Percentiles rank a stretch among this genome's conserved stretches.
Evolutionary conservation across 352 stramenopile species (phyloP).

Genomic region (Pythium graminicola): DNA sequence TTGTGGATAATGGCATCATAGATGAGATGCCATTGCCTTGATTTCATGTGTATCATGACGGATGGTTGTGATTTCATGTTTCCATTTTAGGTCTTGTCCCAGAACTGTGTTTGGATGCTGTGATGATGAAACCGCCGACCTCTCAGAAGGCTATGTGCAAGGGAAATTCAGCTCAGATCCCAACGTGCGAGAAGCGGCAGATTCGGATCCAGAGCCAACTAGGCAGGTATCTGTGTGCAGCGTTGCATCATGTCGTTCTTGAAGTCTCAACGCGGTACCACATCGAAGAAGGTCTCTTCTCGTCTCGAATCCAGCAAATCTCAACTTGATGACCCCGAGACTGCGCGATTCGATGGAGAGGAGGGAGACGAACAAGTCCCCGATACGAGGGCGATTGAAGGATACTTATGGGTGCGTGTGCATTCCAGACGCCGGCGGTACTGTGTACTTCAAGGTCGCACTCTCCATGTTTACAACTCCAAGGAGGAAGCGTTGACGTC

Average conservation of each 20-base stretch:
- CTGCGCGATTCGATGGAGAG: background rate
- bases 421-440: slow-evolving; percentile 57
- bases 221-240: no score
- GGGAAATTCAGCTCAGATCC: no score
- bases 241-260: slow-evolving; percentile 18
- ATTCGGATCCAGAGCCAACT: no score
- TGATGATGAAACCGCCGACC: slow-evolving; percentile 2
- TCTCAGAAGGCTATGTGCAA: no score
- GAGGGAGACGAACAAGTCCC: background rate
- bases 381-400: slow-evolving; percentile 35
- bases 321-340: background rate
- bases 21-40: background rate
- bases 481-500: slow-evolving; percentile 35
- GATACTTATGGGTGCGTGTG: slow-evolving; percentile 52
- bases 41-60: background rate
- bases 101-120: background rate
- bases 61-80: slow-evolving; percentile 1
- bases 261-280: background rate
- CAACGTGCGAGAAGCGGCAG: no score
- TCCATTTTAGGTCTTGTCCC: slow-evolving; percentile 23
- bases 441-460: slow-evolving; percentile 53
- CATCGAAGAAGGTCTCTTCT: slow-evolving; percentile 1
- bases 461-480: slow-evolving; percentile 51
- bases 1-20: slow-evolving; percentile 10
- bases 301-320: background rate